Evolutionary conservation across 2,329 filamentous ascomycete species (phyloP).

Genomic region (Ophiocordyceps camponoti-leonardi): DNA sequence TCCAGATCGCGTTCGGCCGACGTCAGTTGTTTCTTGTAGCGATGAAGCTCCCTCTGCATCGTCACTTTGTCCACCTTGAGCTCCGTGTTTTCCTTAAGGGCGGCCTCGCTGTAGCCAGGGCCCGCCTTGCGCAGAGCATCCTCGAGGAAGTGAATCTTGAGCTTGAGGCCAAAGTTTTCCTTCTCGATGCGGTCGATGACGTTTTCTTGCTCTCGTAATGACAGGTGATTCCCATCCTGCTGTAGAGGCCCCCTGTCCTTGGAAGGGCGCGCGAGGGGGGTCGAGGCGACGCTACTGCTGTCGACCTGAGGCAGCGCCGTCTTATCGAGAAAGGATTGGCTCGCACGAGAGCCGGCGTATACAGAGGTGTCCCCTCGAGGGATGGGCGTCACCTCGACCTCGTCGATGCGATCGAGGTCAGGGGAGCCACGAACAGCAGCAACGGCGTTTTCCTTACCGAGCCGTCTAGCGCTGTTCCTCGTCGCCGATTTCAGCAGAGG

Average conservation of each 20-base stretch:
- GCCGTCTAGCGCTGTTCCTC: slow-evolving; percentile 50
- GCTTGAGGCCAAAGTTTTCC: slow-evolving; percentile 91
- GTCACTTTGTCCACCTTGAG: slow-evolving; percentile 86
- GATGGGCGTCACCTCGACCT: slow-evolving; percentile 59
- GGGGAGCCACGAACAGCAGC: slow-evolving; percentile 49
- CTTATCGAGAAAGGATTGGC: slow-evolving; percentile 45
- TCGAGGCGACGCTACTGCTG: slow-evolving; percentile 67
- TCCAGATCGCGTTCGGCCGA: slow-evolving; percentile 78
- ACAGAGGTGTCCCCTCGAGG: slow-evolving; percentile 58
- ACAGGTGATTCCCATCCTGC: slow-evolving; percentile 78
- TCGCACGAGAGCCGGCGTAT: slow-evolving; percentile 42
- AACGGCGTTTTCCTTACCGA: slow-evolving; percentile 42
- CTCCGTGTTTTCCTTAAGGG: slow-evolving; percentile 87
- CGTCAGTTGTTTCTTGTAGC: slow-evolving; percentile 69
- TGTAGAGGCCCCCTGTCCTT: slow-evolving; percentile 53
- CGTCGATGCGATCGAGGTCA: slow-evolving; percentile 46
- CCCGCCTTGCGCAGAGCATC: slow-evolving; percentile 76
- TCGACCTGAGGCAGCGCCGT: slow-evolving; percentile 56
- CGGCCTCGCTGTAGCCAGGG: slow-evolving; percentile 75
- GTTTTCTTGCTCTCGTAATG: slow-evolving; percentile 84
- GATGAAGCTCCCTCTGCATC: slow-evolving; percentile 72
- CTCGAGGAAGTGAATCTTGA: slow-evolving; percentile 94
- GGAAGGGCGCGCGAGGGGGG: slow-evolving; percentile 54
- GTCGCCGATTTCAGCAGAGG: slow-evolving; percentile 75
- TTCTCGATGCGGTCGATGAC: slow-evolving; percentile 94